Evolutionary conservation across 1,139 yeast genomes (phyloP).

Genomic region (Debaryomyces udenii): DNA sequence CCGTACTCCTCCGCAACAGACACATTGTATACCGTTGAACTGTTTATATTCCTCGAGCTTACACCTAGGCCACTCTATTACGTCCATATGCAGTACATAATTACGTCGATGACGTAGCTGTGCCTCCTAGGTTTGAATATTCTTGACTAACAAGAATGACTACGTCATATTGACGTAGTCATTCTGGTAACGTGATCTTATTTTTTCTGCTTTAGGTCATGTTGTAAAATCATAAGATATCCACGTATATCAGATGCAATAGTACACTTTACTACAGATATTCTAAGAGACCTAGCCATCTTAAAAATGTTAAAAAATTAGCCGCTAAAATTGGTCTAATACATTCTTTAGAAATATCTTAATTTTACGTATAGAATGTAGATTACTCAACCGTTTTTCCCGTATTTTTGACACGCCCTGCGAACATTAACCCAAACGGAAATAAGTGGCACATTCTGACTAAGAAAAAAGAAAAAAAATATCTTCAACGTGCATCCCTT

Average conservation of each 20-base stretch:
- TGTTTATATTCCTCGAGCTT: too few relatives aligned
- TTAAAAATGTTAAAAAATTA: too few relatives aligned
- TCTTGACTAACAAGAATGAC: background rate
- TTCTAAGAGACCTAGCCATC: too few relatives aligned
- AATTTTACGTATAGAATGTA: background rate
- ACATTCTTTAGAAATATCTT: too few relatives aligned
- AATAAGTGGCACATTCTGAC: background rate
- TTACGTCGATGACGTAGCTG: too few relatives aligned
- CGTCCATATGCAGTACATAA: too few relatives aligned
- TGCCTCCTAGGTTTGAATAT: too few relatives aligned
- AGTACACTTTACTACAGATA: too few relatives aligned
- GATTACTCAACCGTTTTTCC: background rate
- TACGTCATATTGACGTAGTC: constrained; percentile 8
- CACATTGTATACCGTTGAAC: too few relatives aligned
- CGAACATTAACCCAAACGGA: constrained; percentile 1
- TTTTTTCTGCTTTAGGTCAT: constrained; percentile 2
- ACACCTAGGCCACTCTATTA: too few relatives aligned
- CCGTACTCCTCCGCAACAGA: background rate
- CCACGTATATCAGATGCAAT: background rate
- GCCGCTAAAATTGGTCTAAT: too few relatives aligned
- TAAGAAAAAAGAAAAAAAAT: constrained; percentile 3
- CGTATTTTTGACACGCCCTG: background rate
- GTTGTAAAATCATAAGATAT: constrained; percentile 5
- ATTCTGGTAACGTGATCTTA: background rate
- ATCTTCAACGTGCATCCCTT: constrained; percentile 1